These are phyloP conservation scores for Marchantia paleacea DNA, from an alignment of 225 moss, liverwort and hornwort species.

Conservation along the genomic window DNA sequence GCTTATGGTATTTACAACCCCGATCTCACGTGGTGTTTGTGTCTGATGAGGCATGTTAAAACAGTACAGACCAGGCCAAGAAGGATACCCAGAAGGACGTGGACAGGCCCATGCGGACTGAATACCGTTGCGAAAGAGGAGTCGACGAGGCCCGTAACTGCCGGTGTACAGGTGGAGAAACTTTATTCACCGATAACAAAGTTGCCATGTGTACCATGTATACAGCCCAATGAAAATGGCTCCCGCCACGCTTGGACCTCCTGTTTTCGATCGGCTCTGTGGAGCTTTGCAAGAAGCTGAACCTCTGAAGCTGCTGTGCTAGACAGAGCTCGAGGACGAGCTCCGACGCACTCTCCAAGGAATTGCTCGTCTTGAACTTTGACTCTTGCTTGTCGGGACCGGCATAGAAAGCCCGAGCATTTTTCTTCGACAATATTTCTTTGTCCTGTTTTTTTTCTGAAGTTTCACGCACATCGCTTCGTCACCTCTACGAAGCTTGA, in stretches of 20 bases:
- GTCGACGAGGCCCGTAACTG: constrained; percentile 23
- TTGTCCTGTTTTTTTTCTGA: too few relatives aligned
- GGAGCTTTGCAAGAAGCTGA: constrained; percentile 26
- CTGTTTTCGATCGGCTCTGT: not conserved
- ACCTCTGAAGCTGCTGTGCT: not conserved
- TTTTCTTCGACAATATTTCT: too few relatives aligned
- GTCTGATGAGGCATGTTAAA: too few relatives aligned
- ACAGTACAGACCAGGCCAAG: not conserved
- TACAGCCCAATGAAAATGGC: constrained; percentile 1
- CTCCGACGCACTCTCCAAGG: not conserved
- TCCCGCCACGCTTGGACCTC: constrained; percentile 15
- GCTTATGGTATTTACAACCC: too few relatives aligned
- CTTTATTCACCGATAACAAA: not conserved
- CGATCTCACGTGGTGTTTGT: too few relatives aligned
- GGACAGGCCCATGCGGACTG: not conserved
- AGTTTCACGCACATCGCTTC: too few relatives aligned
- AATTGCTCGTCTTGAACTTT: not conserved
- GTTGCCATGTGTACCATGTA: not conserved
- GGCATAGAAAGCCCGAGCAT: not conserved
- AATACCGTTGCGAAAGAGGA: constrained; percentile 17
- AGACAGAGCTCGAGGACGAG: not conserved
- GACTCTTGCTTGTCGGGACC: not conserved
- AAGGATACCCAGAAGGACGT: not conserved
- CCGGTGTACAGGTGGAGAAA: not conserved
- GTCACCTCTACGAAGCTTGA: not conserved